Evolutionary conservation across 768 basidiomycete genomes (phyloP).

Genomic region (Cystobasidiopsis lactophilus): DNA sequence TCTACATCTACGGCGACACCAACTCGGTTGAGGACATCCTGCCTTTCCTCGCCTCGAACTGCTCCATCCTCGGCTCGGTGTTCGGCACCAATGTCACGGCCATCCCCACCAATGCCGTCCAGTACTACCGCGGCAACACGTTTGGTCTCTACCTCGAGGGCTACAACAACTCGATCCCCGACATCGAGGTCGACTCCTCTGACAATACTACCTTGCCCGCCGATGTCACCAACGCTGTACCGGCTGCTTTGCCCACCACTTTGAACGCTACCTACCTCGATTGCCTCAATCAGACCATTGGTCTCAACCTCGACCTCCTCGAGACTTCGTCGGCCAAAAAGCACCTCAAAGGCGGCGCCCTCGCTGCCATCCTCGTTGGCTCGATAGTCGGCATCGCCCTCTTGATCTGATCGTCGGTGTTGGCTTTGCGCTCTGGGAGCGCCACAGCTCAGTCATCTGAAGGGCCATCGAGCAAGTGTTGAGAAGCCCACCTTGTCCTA

Average conservation of each 20-base stretch:
- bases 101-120: conserved; percentile 1
- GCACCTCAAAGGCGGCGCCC: too few species aligned
- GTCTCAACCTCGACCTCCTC: conserved; percentile 3
- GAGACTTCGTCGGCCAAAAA: neutral
- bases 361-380: too few species aligned
- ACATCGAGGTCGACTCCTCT: conserved; percentile 3
- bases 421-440: too few species aligned
- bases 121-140: conserved; percentile 5
- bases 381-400: too few species aligned
- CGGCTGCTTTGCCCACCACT: conserved; percentile 4
- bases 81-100: conserved; percentile 5
- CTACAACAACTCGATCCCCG: conserved; percentile 9
- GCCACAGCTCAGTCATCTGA: too few species aligned
- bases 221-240: conserved; percentile 3
- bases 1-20: conserved; percentile 10
- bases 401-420: too few species aligned
- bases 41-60: conserved; percentile 1
- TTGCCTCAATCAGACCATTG: conserved; percentile 10
- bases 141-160: conserved; percentile 7
- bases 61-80: neutral
- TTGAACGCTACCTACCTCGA: conserved; percentile 8
- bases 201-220: neutral
- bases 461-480: too few species aligned
- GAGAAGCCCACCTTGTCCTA: too few species aligned
- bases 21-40: conserved; percentile 7